These are phyloP conservation scores for Leccinum rimulosum DNA, from an alignment of 768 basidiomycete genomes.

Conservation along the genomic window DNA sequence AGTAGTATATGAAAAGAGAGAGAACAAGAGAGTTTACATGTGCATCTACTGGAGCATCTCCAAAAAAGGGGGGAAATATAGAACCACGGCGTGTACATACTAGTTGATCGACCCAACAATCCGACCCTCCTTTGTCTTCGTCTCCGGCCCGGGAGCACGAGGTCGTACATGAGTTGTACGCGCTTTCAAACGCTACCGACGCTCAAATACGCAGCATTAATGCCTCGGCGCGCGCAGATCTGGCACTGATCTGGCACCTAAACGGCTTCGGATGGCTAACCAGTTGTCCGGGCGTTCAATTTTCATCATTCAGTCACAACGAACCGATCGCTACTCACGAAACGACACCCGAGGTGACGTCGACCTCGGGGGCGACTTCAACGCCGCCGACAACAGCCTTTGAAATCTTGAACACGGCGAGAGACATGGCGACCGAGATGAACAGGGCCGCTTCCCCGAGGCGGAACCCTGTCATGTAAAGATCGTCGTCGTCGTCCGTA, in stretches of 20 bases:
- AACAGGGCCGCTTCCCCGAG: conserved; percentile 32
- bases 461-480: conserved; percentile 21
- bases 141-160: neutral
- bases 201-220: conserved; percentile 2
- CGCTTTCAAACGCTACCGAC: neutral
- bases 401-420: conserved; percentile 45
- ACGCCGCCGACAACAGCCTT: conserved; percentile 41
- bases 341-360: conserved; percentile 41
- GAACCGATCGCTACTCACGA: conserved; percentile 33
- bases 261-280: conserved; percentile 51
- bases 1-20: neutral
- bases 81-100: neutral
- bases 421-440: conserved; percentile 32
- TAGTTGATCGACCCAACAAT: neutral
- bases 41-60: neutral
- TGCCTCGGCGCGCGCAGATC: conserved; percentile 41
- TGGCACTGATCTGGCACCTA: conserved; percentile 51
- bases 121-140: neutral
- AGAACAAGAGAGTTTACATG: neutral
- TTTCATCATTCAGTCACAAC: neutral
- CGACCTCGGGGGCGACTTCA: conserved; percentile 43
- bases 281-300: neutral
- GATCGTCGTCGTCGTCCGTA: neutral
- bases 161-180: neutral
- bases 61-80: neutral